A percentile compares a stretch with the other conserved stretches of the same genome.
Conservation (phyloP, 2,329 filamentous ascomycete genomes). For the Pochonia chlamydosporia region DNA sequence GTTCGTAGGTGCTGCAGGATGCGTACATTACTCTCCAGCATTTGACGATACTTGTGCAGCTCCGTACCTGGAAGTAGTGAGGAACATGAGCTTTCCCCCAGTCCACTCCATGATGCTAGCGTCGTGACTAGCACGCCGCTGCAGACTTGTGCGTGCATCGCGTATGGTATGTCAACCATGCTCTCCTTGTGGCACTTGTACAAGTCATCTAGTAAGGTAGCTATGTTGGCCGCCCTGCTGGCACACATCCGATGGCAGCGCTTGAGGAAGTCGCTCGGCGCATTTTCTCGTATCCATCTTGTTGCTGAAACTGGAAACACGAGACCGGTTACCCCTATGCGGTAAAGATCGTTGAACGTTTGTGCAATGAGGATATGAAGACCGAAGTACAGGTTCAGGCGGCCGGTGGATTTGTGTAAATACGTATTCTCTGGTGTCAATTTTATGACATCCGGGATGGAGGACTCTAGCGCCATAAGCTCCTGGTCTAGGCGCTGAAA, state of each 20-base stretch:
- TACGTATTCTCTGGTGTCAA: conserved; percentile 5
- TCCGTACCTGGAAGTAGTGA: not conserved
- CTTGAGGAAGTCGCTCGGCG: conserved; percentile 1
- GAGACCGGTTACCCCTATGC: conserved; percentile 4
- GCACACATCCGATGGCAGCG: conserved; percentile 5
- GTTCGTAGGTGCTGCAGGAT: conserved; percentile 5
- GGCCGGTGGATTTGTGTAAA: conserved; percentile 4
- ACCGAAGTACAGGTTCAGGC: conserved; percentile 6
- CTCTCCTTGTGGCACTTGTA: conserved; percentile 6
- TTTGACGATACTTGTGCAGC: not conserved
- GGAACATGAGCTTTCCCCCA: not conserved
- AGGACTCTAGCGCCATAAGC: conserved; percentile 2
- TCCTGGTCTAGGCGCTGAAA: conserved; percentile 3
- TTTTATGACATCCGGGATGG: not conserved
- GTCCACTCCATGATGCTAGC: conserved; percentile 3
- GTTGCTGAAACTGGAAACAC: conserved; percentile 6
- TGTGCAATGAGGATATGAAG: conserved; percentile 7
- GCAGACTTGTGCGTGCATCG: conserved; percentile 7
- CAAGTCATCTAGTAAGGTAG: conserved; percentile 1
- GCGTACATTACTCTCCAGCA: not conserved
- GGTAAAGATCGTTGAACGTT: conserved; percentile 8
- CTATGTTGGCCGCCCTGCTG: conserved; percentile 1
- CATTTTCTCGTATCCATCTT: conserved; percentile 1
- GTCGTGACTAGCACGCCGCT: conserved; percentile 7
- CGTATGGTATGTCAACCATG: conserved; percentile 7